Evolutionary conservation across 2,329 filamentous ascomycete genomes (phyloP), one percentile per base, ranked within the genome.

Genomic region (Trichoderma guizhouense): DNA sequence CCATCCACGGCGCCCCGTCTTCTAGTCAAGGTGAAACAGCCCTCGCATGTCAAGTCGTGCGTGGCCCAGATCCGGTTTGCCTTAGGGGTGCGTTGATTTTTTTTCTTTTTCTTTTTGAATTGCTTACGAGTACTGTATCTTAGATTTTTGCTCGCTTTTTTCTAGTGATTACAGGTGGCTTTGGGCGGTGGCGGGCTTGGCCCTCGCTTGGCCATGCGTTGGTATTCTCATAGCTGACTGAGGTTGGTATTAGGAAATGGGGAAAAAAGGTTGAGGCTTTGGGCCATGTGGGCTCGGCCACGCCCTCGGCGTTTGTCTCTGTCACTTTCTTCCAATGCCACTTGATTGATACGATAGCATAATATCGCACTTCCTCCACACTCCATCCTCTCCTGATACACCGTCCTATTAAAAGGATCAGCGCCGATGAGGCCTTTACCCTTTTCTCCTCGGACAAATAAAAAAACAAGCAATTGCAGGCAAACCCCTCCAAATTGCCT

Each of bases 1-100:
- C 55, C 28, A 51, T 69, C 51, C 34, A 55, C 34, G 36, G 18
- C 51, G 30, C 28, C 66, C 71, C 69, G 58, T 26, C 53, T 28
- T 28, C 24, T 47, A 51, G 34, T 68, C 60, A 69, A 72, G 60
- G 66, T 72, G 71, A 72, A 72, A 72, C 71, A 51, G 65, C 65
- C 63, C 66, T 69, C 60, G 58, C 64, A 72, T 53, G 60, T 53
- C 69, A 21, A 34, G 57, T 30, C 62, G 30, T 64, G 53, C 61
- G 26, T 28, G 34, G 51, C 61, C 69, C 61, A 65, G 43, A 47
- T 47, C 47, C 53, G 57, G 69, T 47, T 55, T 61, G 53, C 26
- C 26, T 51, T 11, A 63, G 21, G 68, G 60, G 14, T 61, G 28
- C 15, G 15, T 18, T 47, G 18, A 9, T 21, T 26, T 55, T 11